Conservation (phyloP, 2,329 filamentous ascomycete species). For the Penicillium sp. region DNA sequence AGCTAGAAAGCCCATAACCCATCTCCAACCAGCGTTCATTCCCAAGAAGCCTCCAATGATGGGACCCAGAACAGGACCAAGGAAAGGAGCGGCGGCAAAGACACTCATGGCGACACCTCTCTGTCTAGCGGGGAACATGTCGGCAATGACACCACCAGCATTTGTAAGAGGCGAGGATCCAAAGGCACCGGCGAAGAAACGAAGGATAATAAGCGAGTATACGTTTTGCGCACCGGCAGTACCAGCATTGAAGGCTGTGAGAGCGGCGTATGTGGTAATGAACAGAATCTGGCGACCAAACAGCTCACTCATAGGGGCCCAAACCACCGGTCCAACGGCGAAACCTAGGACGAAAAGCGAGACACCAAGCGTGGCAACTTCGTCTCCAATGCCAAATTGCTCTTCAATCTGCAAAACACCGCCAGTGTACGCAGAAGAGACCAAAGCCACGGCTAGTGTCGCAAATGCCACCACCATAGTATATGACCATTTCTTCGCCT, state of each 20-base stretch:
- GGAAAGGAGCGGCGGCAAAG: constrained; percentile 67
- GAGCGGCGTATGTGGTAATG: constrained; percentile 53
- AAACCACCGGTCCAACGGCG: constrained; percentile 60
- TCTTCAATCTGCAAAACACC: constrained; percentile 46
- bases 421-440: constrained; percentile 58
- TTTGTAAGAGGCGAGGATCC: constrained; percentile 56
- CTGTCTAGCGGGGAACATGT: constrained; percentile 56
- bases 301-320: constrained; percentile 66
- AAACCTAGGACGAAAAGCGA: constrained; percentile 67
- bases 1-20: constrained; percentile 34
- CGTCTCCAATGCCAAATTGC: constrained; percentile 55
- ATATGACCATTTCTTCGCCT: constrained; percentile 64
- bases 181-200: constrained; percentile 64
- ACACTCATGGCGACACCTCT: constrained; percentile 59
- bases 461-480: constrained; percentile 64
- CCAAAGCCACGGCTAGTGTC: constrained; percentile 68
- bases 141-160: constrained; percentile 52
- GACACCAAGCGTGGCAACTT: constrained; percentile 62
- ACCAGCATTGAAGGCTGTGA: constrained; percentile 62
- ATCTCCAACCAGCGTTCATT: constrained; percentile 30
- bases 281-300: constrained; percentile 60
- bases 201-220: constrained; percentile 59
- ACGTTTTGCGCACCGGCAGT: constrained; percentile 58
- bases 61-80: constrained; percentile 44
- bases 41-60: constrained; percentile 33